Conservation (phyloP, 2,329 filamentous ascomycete species). For the Neopestalotiopsis sp. region DNA sequence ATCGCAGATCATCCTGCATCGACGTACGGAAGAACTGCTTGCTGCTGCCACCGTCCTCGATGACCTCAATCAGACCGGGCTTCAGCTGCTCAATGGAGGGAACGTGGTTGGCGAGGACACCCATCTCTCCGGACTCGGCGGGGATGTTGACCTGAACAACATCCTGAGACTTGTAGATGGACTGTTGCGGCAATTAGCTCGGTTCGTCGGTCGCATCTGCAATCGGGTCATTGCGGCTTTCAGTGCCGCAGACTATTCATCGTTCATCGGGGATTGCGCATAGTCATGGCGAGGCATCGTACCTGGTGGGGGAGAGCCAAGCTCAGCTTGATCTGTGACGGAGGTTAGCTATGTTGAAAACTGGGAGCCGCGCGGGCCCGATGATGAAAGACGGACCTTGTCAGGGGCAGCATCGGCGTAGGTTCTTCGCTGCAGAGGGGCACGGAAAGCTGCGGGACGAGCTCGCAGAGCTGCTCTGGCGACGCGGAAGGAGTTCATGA, state of each 20-base stretch:
- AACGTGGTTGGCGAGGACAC: slow-evolving; percentile 98
- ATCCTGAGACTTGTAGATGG: slow-evolving; percentile 71
- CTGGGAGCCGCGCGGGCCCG: slow-evolving; percentile 12
- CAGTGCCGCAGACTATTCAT: background rate
- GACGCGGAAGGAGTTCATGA: slow-evolving; percentile 94
- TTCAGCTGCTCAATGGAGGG: slow-evolving; percentile 99
- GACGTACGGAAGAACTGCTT: slow-evolving; percentile 98
- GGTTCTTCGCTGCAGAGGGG: slow-evolving; percentile 81
- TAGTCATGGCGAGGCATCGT: slow-evolving; percentile 47
- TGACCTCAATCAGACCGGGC: slow-evolving; percentile 91
- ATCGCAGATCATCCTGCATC: background rate
- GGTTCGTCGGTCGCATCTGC: slow-evolving; percentile 3
- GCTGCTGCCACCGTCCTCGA: slow-evolving; percentile 86
- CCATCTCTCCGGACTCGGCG: slow-evolving; percentile 98
- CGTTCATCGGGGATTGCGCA: slow-evolving; percentile 6
- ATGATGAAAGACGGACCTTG: slow-evolving; percentile 62
- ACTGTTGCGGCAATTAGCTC: slow-evolving; percentile 65
- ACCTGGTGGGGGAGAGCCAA: slow-evolving; percentile 98
- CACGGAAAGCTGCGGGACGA: slow-evolving; percentile 76
- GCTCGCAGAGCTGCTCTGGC: slow-evolving; percentile 88
- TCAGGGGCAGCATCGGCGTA: slow-evolving; percentile 89
- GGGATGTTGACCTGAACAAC: slow-evolving; percentile 98
- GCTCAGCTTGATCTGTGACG: slow-evolving; percentile 86
- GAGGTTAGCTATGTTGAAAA: slow-evolving; percentile 35
- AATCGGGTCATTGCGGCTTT: background rate